Conservation (phyloP, 2,329 filamentous ascomycete species). For the Zalaria sp. region DNA sequence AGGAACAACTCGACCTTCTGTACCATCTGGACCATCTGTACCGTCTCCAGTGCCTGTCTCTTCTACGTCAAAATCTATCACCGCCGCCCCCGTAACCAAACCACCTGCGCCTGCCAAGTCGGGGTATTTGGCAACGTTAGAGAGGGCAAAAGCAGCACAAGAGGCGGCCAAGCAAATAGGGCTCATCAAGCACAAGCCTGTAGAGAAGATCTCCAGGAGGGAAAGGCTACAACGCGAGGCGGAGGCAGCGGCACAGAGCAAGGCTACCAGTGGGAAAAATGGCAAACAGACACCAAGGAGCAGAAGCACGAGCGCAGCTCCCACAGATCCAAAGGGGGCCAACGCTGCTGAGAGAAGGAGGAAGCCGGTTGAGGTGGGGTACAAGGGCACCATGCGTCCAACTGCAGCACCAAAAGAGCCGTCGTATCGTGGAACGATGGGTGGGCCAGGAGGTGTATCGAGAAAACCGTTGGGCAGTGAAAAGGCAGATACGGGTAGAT, state of each 20-base stretch:
- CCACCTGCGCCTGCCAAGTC: slow-evolving; percentile 40
- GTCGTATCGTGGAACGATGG: slow-evolving; percentile 33
- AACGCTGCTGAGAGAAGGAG: slow-evolving; percentile 19
- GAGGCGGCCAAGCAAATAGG: slow-evolving; percentile 43
- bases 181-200: slow-evolving; percentile 61
- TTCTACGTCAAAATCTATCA: slow-evolving; percentile 1
- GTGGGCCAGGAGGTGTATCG: slow-evolving; percentile 21
- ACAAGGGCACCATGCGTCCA: slow-evolving; percentile 25
- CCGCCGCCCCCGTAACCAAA: slow-evolving; percentile 8
- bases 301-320: slow-evolving; percentile 18
- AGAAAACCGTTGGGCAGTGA: slow-evolving; percentile 16
- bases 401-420: slow-evolving; percentile 13
- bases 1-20: slow-evolving; percentile 6
- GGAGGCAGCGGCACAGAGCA: slow-evolving; percentile 28
- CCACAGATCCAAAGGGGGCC: slow-evolving; percentile 9
- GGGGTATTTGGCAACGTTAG: slow-evolving; percentile 61
- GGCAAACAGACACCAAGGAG: slow-evolving; percentile 10
- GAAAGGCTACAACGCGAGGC: slow-evolving; percentile 27
- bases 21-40: slow-evolving; percentile 7
- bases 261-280: slow-evolving; percentile 18
- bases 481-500: slow-evolving; percentile 17
- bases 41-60: slow-evolving; percentile 5
- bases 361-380: slow-evolving; percentile 25
- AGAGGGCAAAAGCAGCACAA: slow-evolving; percentile 54
- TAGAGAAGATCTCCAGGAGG: slow-evolving; percentile 48